These are phyloP conservation scores for Cryoendolithus antarcticus DNA, from an alignment of 2,329 filamentous ascomycete species.

Conservation along the genomic window DNA sequence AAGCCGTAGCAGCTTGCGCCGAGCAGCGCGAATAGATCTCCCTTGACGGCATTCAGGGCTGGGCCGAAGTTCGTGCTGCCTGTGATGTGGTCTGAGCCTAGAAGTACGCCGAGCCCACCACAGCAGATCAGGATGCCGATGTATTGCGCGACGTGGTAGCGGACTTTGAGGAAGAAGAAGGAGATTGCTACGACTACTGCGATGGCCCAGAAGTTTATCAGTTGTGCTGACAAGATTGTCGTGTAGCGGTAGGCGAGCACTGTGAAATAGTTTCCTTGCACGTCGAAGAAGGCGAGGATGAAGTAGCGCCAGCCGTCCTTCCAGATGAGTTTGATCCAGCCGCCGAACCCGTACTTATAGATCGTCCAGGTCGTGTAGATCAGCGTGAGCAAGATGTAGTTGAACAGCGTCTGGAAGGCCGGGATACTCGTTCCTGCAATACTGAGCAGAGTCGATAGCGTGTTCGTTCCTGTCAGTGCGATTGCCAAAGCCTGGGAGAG, in stretches of 20 bases:
- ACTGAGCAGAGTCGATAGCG: constrained; percentile 67
- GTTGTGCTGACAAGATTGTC: constrained; percentile 80
- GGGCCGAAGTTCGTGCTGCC: constrained; percentile 58
- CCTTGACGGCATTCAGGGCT: constrained; percentile 60
- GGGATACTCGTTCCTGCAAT: constrained; percentile 65
- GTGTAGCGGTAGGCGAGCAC: constrained; percentile 89
- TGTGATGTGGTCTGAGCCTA: constrained; percentile 78
- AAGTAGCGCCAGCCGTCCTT: constrained; percentile 87
- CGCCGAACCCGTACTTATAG: constrained; percentile 63
- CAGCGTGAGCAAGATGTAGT: constrained; percentile 71
- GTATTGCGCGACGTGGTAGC: constrained; percentile 81
- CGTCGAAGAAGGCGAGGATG: constrained; percentile 84
- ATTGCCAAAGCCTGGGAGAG: constrained; percentile 71
- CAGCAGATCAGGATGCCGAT: constrained; percentile 80
- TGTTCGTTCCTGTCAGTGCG: constrained; percentile 87
- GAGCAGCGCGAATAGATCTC: constrained; percentile 80
- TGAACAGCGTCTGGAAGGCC: constrained; percentile 91
- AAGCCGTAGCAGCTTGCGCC: constrained; percentile 87
- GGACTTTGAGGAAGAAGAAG: constrained; percentile 69
- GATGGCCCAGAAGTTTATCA: constrained; percentile 98
- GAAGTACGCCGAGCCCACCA: constrained; percentile 76
- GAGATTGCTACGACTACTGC: constrained; percentile 80
- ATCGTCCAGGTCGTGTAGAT: constrained; percentile 74
- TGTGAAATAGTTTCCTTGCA: constrained; percentile 96
- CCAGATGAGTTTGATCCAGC: constrained; percentile 51